Evolutionary conservation across 2,329 filamentous ascomycete genomes (phyloP).

Genomic region (Beauveria sp.): DNA sequence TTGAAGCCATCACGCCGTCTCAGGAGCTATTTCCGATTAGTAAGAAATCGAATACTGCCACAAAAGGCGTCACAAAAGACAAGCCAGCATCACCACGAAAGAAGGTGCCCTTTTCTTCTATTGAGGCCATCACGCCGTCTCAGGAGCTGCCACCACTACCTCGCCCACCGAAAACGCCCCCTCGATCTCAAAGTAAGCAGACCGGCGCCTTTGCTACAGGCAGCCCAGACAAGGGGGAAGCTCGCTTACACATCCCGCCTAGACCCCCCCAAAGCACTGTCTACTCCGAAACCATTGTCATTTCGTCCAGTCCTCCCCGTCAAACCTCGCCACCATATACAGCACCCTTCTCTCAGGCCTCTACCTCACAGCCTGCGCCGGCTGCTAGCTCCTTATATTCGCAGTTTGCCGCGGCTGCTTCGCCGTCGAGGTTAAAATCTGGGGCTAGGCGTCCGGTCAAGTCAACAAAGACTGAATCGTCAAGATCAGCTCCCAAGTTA

Average conservation of each 20-base stretch:
- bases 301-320: constrained; percentile 8
- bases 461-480: background rate
- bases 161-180: constrained; percentile 19
- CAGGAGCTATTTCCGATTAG: background rate
- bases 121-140: background rate
- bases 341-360: constrained; percentile 16
- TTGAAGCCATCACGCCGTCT: background rate
- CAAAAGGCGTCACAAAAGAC: constrained; percentile 10
- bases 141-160: constrained; percentile 3
- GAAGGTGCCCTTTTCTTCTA: background rate
- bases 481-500: constrained; percentile 13
- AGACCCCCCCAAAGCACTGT: constrained; percentile 3
- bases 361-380: constrained; percentile 14
- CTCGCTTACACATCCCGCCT: constrained; percentile 10
- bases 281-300: constrained; percentile 8
- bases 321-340: constrained; percentile 23
- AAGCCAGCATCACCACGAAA: constrained; percentile 3
- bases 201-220: constrained; percentile 19
- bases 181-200: constrained; percentile 30
- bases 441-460: background rate
- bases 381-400: constrained; percentile 20
- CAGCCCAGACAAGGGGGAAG: constrained; percentile 3
- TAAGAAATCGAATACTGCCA: constrained; percentile 10
- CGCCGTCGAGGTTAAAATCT: background rate
- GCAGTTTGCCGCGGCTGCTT: constrained; percentile 16